Base-by-base conservation (phyloP, 1,284 basidiomycete genomes). In the Agaricales sp. region DNA sequence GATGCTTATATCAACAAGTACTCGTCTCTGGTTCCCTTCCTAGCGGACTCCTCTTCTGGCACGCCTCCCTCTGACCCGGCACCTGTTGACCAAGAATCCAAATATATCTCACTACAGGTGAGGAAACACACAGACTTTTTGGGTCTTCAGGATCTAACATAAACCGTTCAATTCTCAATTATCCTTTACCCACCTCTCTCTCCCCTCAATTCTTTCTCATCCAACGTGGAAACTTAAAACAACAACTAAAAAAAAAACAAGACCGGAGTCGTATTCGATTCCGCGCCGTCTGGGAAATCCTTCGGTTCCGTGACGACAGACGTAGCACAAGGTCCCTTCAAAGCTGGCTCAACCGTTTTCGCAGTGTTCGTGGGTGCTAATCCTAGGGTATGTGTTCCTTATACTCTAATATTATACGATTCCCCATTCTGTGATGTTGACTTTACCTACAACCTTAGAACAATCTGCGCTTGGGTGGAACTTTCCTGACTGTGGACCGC, bases 1-100 rank as follows among this genome's bases (percentile, higher is more conserved):
- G 84, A 87, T 48, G 80, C 87, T 2, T 91, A 89, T 60, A 85
- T 87, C 54, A 73, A 89, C 63, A 83, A 82, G 57, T 91, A 87
- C 61, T 70, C 72, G 43, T 77, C 73, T 54, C 69, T 87, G 21
- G 74, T 87, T 4, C 68, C 75, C 3, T 84, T 73, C 67, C 68
- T 88, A 19, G 73, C 73, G 1, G 75, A 80, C 46, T 65, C 64
- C 43, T 68, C 68, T 2, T 67, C 66, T 2, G 71, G 69, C 0
- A 61, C 68, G 2, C 71, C 79, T 30, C 54, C 64, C 8, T 75
- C 82, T 11, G 87, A 87, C 55, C 65, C 79, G 41, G 68, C 86
- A n/a, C 78, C 84, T 11, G 67, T 72, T 4, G 78, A 88, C 50
- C 78, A 84, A 58, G 80, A 75, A 0, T 73, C 70, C 4, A 75